These are phyloP conservation scores for Candida morakotiae DNA, from an alignment of 805 yeast genomes.

Conservation along the genomic window DNA sequence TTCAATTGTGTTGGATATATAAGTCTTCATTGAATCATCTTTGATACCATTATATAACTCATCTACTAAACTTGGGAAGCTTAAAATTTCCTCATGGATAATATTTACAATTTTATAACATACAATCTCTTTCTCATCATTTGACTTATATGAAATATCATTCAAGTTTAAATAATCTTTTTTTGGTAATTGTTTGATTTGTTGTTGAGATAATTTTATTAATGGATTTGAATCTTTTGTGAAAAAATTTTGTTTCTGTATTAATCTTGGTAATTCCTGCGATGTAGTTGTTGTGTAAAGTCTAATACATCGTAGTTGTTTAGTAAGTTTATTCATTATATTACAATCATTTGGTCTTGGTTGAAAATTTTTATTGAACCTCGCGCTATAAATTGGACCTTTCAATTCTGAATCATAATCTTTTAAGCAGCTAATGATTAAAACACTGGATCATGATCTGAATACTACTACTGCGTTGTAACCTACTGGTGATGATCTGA, in stretches of 20 bases:
- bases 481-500: too few relatives aligned
- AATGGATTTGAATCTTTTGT: slow-evolving; percentile 30
- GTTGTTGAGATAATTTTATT: slow-evolving; percentile 21
- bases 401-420: too few relatives aligned
- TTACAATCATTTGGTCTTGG: not conserved
- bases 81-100: slow-evolving; percentile 24
- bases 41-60: slow-evolving; percentile 16
- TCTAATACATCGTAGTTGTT: slow-evolving; percentile 1
- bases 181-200: slow-evolving; percentile 19
- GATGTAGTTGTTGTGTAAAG: too few relatives aligned
- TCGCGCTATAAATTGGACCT: not conserved
- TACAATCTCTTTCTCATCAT: slow-evolving; percentile 24
- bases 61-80: slow-evolving; percentile 20
- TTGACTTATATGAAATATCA: slow-evolving; percentile 17
- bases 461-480: too few relatives aligned
- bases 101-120: slow-evolving; percentile 27
- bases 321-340: not conserved
- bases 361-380: not conserved
- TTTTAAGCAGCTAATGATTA: too few relatives aligned
- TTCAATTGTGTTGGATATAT: slow-evolving; percentile 13
- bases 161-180: slow-evolving; percentile 24
- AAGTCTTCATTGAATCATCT: slow-evolving; percentile 15
- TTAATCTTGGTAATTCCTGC: not conserved
- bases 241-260: not conserved
- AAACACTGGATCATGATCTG: too few relatives aligned